Conservation (phyloP, 805 yeast species). For the Blastobotrys mokoenaii region DNA sequence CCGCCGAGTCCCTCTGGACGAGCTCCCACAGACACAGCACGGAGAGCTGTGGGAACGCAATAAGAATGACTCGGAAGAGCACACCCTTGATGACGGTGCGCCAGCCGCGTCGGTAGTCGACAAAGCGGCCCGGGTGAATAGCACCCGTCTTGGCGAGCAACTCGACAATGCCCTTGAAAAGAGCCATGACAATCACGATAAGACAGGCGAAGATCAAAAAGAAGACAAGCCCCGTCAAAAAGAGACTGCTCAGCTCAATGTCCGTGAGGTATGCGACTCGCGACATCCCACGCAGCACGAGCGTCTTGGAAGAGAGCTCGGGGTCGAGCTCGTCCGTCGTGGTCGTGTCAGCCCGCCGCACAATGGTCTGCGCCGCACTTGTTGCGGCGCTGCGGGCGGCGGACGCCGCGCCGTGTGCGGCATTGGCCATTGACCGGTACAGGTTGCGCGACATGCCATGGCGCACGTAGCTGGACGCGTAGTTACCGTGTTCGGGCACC, state of each 20-base stretch:
- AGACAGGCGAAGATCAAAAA: slow-evolving; percentile 4
- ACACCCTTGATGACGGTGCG: slow-evolving; percentile 79
- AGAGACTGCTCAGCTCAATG: slow-evolving; percentile 79
- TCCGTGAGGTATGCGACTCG: slow-evolving; percentile 80
- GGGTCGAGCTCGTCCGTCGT: slow-evolving; percentile 47
- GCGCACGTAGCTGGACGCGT: slow-evolving; percentile 7
- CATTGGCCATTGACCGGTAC: slow-evolving; percentile 9
- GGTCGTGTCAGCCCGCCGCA: slow-evolving; percentile 5
- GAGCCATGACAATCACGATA: slow-evolving; percentile 29
- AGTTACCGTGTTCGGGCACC: slow-evolving; percentile 11
- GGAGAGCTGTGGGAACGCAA: slow-evolving; percentile 83
- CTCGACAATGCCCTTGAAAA: slow-evolving; percentile 66
- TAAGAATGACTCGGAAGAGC: slow-evolving; percentile 68
- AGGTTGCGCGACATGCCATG: slow-evolving; percentile 9
- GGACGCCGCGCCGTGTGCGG: not conserved
- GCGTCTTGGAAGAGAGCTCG: slow-evolving; percentile 53
- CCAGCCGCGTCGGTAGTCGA: slow-evolving; percentile 79
- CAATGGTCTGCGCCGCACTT: slow-evolving; percentile 1
- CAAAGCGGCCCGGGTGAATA: slow-evolving; percentile 56
- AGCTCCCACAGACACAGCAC: slow-evolving; percentile 86
- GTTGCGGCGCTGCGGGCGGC: not conserved
- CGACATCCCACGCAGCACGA: slow-evolving; percentile 83
- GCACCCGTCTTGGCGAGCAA: slow-evolving; percentile 48
- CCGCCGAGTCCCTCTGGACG: slow-evolving; percentile 74
- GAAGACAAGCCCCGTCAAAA: slow-evolving; percentile 61